phyloP scores from a whole-genome alignment of 495 filamentous ascomycete genomes.

The Melanomma pulvis-pyrius region DNA sequence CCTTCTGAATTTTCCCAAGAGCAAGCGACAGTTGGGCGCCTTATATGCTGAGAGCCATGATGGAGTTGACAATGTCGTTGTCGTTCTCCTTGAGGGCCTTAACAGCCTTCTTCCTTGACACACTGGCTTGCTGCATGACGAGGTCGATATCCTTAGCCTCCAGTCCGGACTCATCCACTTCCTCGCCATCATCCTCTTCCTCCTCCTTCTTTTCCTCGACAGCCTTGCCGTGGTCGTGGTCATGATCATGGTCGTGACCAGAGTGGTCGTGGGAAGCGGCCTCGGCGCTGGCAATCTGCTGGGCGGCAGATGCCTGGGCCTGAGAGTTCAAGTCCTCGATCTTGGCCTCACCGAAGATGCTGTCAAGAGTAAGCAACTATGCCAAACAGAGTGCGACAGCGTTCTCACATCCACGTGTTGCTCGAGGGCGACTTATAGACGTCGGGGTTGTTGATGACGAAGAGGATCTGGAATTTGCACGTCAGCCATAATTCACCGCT shows the following conservation, averaged over 20 bases:
- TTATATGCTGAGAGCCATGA: conserved; percentile 99
- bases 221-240: conserved; percentile 75
- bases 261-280: conserved; percentile 60
- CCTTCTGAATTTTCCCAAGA: conserved; percentile 6
- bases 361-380: conserved; percentile 44
- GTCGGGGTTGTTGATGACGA: conserved; percentile 98
- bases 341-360: conserved; percentile 99
- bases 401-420: conserved; percentile 97
- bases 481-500: conserved; percentile 13
- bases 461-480: conserved; percentile 72
- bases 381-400: neutral
- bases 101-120: conserved; percentile 96
- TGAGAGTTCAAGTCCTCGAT: conserved; percentile 99
- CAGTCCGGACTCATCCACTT: conserved; percentile 88
- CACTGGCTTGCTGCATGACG: conserved; percentile 96
- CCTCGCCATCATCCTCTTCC: conserved; percentile 88
- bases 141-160: conserved; percentile 99
- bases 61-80: conserved; percentile 99
- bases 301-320: conserved; percentile 89
- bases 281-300: conserved; percentile 80
- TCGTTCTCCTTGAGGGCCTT: conserved; percentile 99
- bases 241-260: conserved; percentile 55
- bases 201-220: conserved; percentile 76
- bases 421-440: conserved; percentile 97
- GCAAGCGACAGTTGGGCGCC: conserved; percentile 1